These are phyloP conservation scores for Halenospora varia DNA, from an alignment of 495 filamentous ascomycete genomes.

Conservation along the genomic window DNA sequence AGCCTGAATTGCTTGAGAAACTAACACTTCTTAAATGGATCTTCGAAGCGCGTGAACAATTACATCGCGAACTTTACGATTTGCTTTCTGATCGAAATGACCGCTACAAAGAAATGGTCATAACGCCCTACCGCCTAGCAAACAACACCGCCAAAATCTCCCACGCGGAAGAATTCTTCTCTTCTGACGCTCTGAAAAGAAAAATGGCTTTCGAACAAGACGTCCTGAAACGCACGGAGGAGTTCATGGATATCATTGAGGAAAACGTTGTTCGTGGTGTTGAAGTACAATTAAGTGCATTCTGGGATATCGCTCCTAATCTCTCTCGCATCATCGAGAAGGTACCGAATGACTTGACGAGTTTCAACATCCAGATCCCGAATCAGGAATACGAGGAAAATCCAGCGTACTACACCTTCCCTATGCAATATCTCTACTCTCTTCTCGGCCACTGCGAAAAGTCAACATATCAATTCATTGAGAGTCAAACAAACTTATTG, in stretches of 20 bases:
- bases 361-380: conserved; percentile 65
- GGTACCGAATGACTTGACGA: conserved; percentile 47
- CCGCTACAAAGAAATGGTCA: conserved; percentile 75
- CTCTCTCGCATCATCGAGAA: conserved; percentile 72
- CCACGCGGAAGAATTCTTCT: conserved; percentile 77
- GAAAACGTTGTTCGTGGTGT: conserved; percentile 82
- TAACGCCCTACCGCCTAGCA: conserved; percentile 72
- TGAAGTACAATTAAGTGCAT: conserved; percentile 84
- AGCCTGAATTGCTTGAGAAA: conserved; percentile 90
- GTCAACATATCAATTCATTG: conserved; percentile 92
- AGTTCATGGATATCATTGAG: conserved; percentile 79
- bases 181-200: conserved; percentile 67
- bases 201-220: conserved; percentile 60
- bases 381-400: conserved; percentile 78
- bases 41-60: conserved; percentile 84
- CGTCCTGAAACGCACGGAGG: conserved; percentile 63
- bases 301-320: conserved; percentile 94
- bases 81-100: conserved; percentile 79
- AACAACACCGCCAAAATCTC: conserved; percentile 67
- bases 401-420: conserved; percentile 70
- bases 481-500: conserved; percentile 88
- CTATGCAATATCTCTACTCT: conserved; percentile 82
- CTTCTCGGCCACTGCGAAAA: conserved; percentile 83
- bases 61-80: conserved; percentile 80
- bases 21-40: conserved; percentile 96